Evolutionary conservation across 2,329 filamentous ascomycete species (phyloP).

Genomic region (Claviceps purpurea): DNA sequence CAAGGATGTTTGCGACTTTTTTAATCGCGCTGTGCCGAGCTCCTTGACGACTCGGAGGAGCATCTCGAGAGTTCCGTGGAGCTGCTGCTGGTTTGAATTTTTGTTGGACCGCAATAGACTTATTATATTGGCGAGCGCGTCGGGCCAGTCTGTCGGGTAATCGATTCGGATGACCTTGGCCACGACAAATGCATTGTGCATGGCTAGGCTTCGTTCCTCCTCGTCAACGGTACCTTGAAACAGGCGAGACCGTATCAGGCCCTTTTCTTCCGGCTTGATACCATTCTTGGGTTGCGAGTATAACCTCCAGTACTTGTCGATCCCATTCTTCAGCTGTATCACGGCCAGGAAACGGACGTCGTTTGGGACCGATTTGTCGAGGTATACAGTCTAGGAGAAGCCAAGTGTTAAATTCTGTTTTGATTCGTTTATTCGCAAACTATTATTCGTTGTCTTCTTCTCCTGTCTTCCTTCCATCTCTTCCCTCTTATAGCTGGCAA

Average conservation of each 20-base stretch:
- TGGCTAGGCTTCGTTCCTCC: constrained; percentile 57
- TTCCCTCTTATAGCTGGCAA: neutral
- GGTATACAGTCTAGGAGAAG: constrained; percentile 52
- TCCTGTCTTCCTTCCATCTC: neutral
- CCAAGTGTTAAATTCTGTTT: neutral
- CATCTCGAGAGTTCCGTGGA: constrained; percentile 61
- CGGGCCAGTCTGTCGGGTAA: constrained; percentile 75
- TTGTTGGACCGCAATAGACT: constrained; percentile 41
- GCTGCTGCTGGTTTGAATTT: constrained; percentile 47
- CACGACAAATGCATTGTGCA: constrained; percentile 78
- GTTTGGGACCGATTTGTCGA: constrained; percentile 62
- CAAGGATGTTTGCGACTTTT: constrained; percentile 60
- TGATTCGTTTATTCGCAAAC: no score
- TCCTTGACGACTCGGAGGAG: constrained; percentile 85
- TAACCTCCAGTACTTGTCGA: constrained; percentile 84
- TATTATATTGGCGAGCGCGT: constrained; percentile 47
- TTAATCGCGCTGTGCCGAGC: constrained; percentile 64
- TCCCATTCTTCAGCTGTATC: constrained; percentile 91
- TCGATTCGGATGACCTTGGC: constrained; percentile 85
- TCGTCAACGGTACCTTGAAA: constrained; percentile 69
- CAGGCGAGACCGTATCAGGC: constrained; percentile 58
- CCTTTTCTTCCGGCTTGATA: constrained; percentile 62
- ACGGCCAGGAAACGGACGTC: constrained; percentile 80
- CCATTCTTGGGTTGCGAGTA: constrained; percentile 46
- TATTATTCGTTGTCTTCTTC: neutral